These are phyloP conservation scores for Nitzschia inconspicua DNA, from an alignment of 108 stramenopile genomes.

Conservation along the genomic window DNA sequence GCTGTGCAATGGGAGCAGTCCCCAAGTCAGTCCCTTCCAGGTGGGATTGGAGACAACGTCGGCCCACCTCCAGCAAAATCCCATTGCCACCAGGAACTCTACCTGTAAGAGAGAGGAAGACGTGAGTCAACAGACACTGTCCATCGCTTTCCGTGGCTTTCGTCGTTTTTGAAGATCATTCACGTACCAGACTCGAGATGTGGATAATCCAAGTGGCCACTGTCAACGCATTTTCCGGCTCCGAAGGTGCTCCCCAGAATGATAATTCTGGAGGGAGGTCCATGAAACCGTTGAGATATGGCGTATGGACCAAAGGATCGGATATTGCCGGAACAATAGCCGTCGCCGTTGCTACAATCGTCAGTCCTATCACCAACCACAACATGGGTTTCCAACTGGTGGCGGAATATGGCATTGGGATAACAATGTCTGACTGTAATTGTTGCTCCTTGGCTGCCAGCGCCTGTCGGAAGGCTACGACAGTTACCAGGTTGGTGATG, in stretches of 20 bases:
- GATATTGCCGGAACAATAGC: conserved; percentile 56
- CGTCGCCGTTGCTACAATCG: conserved; percentile 50
- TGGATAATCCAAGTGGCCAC: conserved; percentile 81
- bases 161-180: too few relatives aligned
- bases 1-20: conserved; percentile 83
- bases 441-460: conserved; percentile 55
- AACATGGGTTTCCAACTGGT: conserved; percentile 67
- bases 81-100: conserved; percentile 91
- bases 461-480: conserved; percentile 81
- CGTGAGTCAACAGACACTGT: too few relatives aligned
- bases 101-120: too few relatives aligned
- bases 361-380: conserved; percentile 53
- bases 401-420: conserved; percentile 47
- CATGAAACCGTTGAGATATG: conserved; percentile 72
- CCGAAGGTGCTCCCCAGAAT: conserved; percentile 39
- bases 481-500: conserved; percentile 85
- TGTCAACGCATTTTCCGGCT: conserved; percentile 55
- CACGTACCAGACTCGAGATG: conserved; percentile 72
- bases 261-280: conserved; percentile 42
- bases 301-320: conserved; percentile 64
- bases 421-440: too few relatives aligned
- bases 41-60: conserved; percentile 57
- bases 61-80: conserved; percentile 80
- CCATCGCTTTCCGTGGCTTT: too few relatives aligned
- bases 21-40: conserved; percentile 94